Evolutionary conservation across 2,329 filamentous ascomycete genomes (phyloP).

Genomic region (Neonectria sp.): DNA sequence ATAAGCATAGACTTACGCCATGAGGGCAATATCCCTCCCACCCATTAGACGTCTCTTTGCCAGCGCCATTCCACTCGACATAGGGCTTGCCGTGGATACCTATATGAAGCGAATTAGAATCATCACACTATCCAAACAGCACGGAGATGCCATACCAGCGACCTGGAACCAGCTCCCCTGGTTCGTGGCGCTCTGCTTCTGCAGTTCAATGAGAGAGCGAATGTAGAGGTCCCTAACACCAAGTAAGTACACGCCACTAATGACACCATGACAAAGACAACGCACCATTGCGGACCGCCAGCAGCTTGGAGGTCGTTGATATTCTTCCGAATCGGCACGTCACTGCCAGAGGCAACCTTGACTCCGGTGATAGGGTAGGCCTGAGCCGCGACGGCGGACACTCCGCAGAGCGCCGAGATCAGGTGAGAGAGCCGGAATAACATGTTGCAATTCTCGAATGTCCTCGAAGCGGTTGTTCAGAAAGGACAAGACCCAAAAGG

Average conservation of each 20-base stretch:
- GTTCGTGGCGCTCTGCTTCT: slow-evolving; percentile 57
- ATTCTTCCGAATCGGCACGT: slow-evolving; percentile 22
- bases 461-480: background rate
- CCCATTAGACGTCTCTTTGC: slow-evolving; percentile 44
- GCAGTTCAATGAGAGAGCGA: slow-evolving; percentile 61
- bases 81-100: slow-evolving; percentile 61
- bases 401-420: slow-evolving; percentile 4
- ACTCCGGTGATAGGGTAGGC: slow-evolving; percentile 81
- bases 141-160: slow-evolving; percentile 53
- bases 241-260: slow-evolving; percentile 22
- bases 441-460: background rate
- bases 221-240: slow-evolving; percentile 65
- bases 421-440: background rate
- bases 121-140: background rate
- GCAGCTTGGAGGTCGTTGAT: slow-evolving; percentile 25
- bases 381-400: slow-evolving; percentile 4
- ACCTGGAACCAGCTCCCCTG: slow-evolving; percentile 66
- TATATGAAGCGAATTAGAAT: slow-evolving; percentile 20
- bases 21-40: slow-evolving; percentile 64
- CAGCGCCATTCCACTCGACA: slow-evolving; percentile 59
- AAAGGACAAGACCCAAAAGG: background rate
- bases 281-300: slow-evolving; percentile 23
- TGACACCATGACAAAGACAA: background rate
- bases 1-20: slow-evolving; percentile 50
- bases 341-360: slow-evolving; percentile 77